Conservation (phyloP, 73 alveolate genomes). For the Blepharisma stoltei region DNA sequence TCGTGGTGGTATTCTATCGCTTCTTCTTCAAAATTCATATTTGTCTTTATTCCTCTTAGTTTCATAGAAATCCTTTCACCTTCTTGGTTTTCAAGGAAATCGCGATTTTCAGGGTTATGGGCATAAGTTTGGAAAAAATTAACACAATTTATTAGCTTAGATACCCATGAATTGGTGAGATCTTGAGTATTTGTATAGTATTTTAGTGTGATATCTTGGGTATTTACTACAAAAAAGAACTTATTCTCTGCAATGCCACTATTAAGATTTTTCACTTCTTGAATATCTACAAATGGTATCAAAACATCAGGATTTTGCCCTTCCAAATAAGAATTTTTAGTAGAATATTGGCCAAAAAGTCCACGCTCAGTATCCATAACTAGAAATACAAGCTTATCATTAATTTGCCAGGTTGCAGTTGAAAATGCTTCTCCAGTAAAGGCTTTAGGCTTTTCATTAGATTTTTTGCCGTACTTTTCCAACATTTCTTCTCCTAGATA, state of each 20-base stretch:
- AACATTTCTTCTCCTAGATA: not conserved
- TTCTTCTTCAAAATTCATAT: no score
- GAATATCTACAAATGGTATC: not conserved
- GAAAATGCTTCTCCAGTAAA: slow-evolving; percentile 11
- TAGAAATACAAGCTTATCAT: slow-evolving; percentile 8
- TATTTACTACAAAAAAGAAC: not conserved
- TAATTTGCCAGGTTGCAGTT: not conserved
- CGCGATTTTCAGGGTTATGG: not conserved
- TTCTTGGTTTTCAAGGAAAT: not conserved
- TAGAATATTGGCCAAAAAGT: not conserved
- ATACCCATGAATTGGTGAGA: not conserved
- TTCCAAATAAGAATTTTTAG: not conserved
- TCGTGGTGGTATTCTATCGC: no score
- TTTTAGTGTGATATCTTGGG: not conserved
- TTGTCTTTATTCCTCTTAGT: no score
- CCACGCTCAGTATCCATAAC: slow-evolving; percentile 6
- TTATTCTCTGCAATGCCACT: not conserved
- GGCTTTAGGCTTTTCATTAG: not conserved
- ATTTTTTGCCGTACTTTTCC: not conserved
- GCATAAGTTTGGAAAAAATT: not conserved
- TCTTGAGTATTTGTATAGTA: not conserved
- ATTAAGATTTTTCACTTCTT: not conserved
- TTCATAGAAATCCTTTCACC: no score
- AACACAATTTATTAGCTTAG: not conserved
- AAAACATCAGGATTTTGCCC: not conserved